phyloP scores from a whole-genome alignment of 306 rosid species.

The Cercis canadensis region DNA sequence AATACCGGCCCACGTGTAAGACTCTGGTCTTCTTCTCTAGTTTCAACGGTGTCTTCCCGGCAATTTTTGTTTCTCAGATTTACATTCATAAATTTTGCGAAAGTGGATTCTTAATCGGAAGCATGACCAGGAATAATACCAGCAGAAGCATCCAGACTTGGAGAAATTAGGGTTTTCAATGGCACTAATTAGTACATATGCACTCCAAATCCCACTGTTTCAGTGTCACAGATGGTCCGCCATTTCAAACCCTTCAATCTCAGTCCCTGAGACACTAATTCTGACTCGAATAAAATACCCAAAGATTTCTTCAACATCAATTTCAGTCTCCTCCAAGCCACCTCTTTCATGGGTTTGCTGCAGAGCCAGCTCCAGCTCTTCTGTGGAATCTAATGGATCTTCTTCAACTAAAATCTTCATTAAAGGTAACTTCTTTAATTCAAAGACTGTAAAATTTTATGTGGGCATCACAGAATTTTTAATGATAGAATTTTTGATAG shows the following conservation, averaged over 20 bases:
- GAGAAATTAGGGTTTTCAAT: conserved; percentile 10
- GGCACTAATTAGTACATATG: background rate
- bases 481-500: background rate
- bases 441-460: background rate
- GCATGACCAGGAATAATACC: too few relatives aligned
- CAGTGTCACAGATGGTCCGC: background rate
- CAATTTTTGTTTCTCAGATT: background rate
- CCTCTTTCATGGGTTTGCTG: conserved; percentile 28
- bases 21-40: too few relatives aligned
- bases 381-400: background rate
- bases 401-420: conserved; percentile 43
- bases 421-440: conserved; percentile 42
- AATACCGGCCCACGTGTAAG: too few relatives aligned
- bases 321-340: conserved; percentile 13
- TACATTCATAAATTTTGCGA: background rate
- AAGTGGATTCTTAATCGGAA: too few relatives aligned
- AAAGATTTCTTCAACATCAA: conserved; percentile 22
- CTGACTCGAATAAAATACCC: background rate
- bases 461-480: conserved; percentile 12
- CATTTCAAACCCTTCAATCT: conserved; percentile 20
- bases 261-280: background rate
- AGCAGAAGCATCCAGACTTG: background rate
- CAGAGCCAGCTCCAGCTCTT: conserved; percentile 28
- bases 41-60: too few relatives aligned
- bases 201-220: conserved; percentile 21